These are phyloP conservation scores for Cercis canadensis DNA, from an alignment of 306 rosid genomes.

Conservation along the genomic window DNA sequence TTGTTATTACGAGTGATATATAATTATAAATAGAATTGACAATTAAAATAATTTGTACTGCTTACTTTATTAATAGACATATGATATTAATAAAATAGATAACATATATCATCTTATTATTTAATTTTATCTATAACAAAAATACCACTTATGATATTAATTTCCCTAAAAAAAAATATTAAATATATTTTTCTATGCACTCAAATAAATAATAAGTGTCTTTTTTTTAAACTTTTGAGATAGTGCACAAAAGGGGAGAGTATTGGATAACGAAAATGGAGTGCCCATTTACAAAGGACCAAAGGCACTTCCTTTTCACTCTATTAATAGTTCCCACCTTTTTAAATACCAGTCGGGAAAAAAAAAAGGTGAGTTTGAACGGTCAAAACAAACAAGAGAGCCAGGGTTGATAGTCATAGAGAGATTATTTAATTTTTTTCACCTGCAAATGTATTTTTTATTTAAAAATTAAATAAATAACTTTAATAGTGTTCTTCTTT, in stretches of 20 bases:
- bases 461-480: background rate
- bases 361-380: slow-evolving; percentile 50
- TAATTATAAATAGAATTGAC: no score
- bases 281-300: background rate
- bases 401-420: slow-evolving; percentile 15
- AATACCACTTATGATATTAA: no score
- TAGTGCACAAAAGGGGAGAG: background rate
- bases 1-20: no score
- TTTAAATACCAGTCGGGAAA: slow-evolving; percentile 12
- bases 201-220: no score
- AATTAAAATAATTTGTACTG: no score
- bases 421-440: slow-evolving; percentile 6
- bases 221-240: no score
- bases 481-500: slow-evolving; percentile 54
- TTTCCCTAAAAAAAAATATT: no score
- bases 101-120: no score
- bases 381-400: slow-evolving; percentile 64
- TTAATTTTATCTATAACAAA: no score
- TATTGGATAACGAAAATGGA: background rate
- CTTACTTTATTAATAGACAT: no score
- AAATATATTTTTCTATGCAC: no score
- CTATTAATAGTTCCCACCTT: background rate
- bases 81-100: no score
- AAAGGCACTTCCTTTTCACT: background rate
- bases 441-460: background rate